Conservation (phyloP, 257 asterid species). For the Catharanthus roseus region DNA sequence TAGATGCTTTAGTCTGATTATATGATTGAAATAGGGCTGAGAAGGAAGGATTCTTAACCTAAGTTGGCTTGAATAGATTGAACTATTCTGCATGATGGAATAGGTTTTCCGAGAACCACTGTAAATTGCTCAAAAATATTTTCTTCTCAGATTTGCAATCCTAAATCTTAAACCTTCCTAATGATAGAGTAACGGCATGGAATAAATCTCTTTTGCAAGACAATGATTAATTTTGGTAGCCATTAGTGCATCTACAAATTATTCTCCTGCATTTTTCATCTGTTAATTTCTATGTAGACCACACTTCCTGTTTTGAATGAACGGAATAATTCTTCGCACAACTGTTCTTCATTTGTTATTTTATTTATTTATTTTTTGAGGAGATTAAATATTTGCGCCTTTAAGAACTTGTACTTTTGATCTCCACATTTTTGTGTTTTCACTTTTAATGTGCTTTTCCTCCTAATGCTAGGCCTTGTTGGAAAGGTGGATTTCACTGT, state of each 20-base stretch:
- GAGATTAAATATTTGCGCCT: background rate
- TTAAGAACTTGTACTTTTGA: background rate
- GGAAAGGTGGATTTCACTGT: slow-evolving; percentile 98
- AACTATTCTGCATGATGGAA: background rate
- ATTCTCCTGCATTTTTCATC: background rate
- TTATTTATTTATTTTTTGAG: no score
- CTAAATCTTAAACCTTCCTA: background rate
- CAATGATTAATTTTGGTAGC: background rate
- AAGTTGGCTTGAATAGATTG: background rate
- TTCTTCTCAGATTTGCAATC: background rate
- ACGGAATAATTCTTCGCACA: background rate
- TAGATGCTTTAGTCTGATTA: no score
- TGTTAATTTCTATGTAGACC: background rate
- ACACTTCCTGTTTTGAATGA: background rate
- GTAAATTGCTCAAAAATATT: background rate
- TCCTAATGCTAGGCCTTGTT: slow-evolving; percentile 50
- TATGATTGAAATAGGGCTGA: background rate
- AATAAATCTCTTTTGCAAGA: background rate
- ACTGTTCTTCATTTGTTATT: background rate
- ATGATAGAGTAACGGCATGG: background rate
- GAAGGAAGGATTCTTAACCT: background rate
- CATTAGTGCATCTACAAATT: background rate
- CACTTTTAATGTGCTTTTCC: slow-evolving; percentile 6
- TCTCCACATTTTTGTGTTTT: background rate
- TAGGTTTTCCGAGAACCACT: background rate